Base-by-base conservation (phyloP, 768 basidiomycete species). In the Agaricus sinodeliciosus region DNA sequence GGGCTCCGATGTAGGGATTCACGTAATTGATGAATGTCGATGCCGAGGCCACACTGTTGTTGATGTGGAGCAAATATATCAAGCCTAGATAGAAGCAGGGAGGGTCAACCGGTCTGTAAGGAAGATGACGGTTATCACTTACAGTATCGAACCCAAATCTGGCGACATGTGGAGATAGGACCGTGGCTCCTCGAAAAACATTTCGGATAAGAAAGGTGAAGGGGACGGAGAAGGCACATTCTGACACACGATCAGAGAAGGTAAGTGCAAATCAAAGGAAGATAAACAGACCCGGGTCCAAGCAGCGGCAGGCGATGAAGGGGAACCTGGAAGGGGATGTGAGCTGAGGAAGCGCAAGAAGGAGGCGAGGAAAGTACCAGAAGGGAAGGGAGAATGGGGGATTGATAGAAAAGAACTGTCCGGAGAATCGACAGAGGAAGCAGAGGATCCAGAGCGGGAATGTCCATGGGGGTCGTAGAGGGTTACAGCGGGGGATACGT, bases 11-110 rank as follows among this genome's bases (percentile, higher is more conserved):
- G 69, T 39, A 90, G 69, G 31, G 81, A 81, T 44, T 85, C 82
- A 28, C 82, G 72, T 43, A 91, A 70, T 43, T 77, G 77, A 15
- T 78, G 81, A 64, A 84, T 80, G 64, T 89, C 77, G 50, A 88
- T 69, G 50, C 82, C 85, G 7, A 90, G 70, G 43, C 86, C 84
- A 58, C 80, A 84, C 65, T 90, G 89, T 58, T 82, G 82, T 47
- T 80, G 80, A 63, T 90, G 87, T 12, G 84, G 81, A 16, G 85
- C 65, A 59, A 90, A 87, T 42, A 89, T 84, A 59, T 89, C 83
- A 55, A 90, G 65, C 49, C 88, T 91, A 61, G 26, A 59, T 55
- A 31, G 55, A 22, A 22, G 22, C 22, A 22, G 22, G 22, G 22
- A 22, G 22, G 22, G 22, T 22, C 22, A 22, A 43, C 56, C 57